Evolutionary conservation across 345 rosid species (phyloP), one percentile per base, ranked within the genome.

Genomic region (Streptanthus diversifolius): DNA sequence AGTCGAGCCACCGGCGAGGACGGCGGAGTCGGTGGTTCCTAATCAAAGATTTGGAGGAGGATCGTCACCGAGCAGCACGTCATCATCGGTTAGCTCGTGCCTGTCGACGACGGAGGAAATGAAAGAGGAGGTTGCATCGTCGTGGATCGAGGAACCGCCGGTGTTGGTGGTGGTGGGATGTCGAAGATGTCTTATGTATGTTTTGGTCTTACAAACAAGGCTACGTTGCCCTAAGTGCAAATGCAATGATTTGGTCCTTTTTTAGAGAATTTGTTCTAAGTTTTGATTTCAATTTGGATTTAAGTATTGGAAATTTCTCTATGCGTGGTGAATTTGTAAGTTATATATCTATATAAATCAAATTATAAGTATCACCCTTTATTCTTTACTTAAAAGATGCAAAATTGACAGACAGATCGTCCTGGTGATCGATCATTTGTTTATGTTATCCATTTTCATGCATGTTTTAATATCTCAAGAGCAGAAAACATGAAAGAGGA

Each of bases 41-140:
- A 59, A 39, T 8, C 45, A 36, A 27, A 74, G 59, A 18, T n/a
- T 27, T 56, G 7, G 27, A 73, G 29, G 48, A 56, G 15, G 61
- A 59, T 47, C 73, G 22, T 25, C 69, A 41, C 4, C 69, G 4
- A 67, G 15, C 6, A 22, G 54, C 43, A 58, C 72, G 19, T 41
- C 63, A 61, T 52, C 79, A 44, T 62, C 58, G 44, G 4, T 14
- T 21, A 62, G 11, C 49, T 75, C 79, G 52, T 68, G 74, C 41
- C 0, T 75, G 24, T 48, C 74, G 19, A 75, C 64, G 58, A n/a
- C 24, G 63, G 64, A 68, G 63, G 79, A 74, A 41, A 44, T 17
- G 65, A 69, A 62, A 59, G 79, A 68, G 22, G 79, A 76, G 66
- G 66, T 76, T 54, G 52, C 75, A 45, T 69, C 79, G 45, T 62